Evolutionary conservation across 2,329 filamentous ascomycete species (phyloP).

Genomic region (Fusarium austroafricanum): DNA sequence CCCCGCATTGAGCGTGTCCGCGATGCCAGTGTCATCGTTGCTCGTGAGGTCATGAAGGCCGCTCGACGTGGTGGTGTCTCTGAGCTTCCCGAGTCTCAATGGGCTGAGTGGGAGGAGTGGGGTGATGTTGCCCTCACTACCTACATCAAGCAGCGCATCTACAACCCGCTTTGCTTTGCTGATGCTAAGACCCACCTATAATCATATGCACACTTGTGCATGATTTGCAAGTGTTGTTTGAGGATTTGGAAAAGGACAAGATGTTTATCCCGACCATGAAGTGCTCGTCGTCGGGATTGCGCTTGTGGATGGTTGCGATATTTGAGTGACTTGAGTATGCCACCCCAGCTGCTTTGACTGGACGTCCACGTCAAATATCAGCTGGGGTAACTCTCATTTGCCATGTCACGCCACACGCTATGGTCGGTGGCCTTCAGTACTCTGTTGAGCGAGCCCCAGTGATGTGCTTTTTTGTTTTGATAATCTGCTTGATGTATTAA

Average conservation of each 20-base stretch:
- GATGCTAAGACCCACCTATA: constrained; percentile 50
- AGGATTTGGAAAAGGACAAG: not conserved
- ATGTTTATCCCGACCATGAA: constrained; percentile 33
- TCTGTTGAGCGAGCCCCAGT: constrained; percentile 40
- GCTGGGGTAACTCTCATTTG: constrained; percentile 1
- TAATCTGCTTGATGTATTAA: constrained; percentile 46
- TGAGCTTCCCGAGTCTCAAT: constrained; percentile 73
- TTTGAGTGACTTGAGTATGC: constrained; percentile 31
- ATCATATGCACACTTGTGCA: constrained; percentile 37
- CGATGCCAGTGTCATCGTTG: constrained; percentile 87
- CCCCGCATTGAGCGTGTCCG: constrained; percentile 91
- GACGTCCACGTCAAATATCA: constrained; percentile 21
- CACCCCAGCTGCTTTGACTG: constrained; percentile 1
- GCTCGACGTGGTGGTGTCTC: constrained; percentile 86
- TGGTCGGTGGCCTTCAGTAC: constrained; percentile 35
- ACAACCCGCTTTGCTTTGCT: constrained; percentile 65
- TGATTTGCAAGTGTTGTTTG: constrained; percentile 9
- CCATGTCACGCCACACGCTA: constrained; percentile 28
- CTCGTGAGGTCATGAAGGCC: constrained; percentile 91
- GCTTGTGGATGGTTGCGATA: constrained; percentile 33
- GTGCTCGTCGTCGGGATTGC: constrained; percentile 37
- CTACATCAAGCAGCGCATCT: constrained; percentile 70
- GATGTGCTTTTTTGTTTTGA: constrained; percentile 38
- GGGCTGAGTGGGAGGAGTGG: constrained; percentile 79
- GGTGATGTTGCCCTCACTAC: constrained; percentile 70